Conservation (phyloP, 495 filamentous ascomycete species). For the Lasiosphaeria hispida region DNA sequence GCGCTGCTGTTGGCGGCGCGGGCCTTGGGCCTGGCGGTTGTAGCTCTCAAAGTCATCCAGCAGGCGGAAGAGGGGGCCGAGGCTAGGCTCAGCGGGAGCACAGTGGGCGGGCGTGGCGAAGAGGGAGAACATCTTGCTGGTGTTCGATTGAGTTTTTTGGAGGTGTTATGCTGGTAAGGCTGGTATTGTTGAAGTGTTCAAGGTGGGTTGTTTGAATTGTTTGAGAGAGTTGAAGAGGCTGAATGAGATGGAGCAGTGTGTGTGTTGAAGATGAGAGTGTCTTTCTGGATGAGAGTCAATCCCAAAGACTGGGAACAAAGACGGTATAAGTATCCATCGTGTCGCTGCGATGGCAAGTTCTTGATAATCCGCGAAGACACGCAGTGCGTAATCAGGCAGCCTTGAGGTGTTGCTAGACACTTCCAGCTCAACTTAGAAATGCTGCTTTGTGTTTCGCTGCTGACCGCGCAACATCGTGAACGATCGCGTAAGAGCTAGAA, state of each 20-base stretch:
- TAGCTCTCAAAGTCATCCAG: constrained; percentile 70
- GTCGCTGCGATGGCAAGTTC: not conserved
- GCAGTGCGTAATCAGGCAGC: not conserved
- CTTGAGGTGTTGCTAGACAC: not conserved
- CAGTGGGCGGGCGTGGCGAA: constrained; percentile 2
- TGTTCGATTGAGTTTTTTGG: not conserved
- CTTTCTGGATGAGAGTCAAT: not conserved
- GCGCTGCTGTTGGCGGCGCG: not conserved
- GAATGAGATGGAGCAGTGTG: not conserved
- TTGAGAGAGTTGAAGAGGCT: not conserved
- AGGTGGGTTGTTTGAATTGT: not conserved
- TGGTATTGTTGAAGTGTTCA: not conserved
- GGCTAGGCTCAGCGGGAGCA: constrained; percentile 39
- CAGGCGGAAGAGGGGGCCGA: constrained; percentile 66
- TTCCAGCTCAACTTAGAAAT: not conserved
- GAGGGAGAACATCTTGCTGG: constrained; percentile 7
- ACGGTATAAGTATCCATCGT: not conserved
- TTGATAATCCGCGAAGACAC: not conserved
- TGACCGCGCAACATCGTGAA: not conserved
- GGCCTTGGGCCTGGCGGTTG: constrained; percentile 28
- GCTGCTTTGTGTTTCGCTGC: not conserved
- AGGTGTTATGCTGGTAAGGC: not conserved
- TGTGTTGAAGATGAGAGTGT: not conserved
- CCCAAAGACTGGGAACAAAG: not conserved
- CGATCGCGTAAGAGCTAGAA: not conserved